These are phyloP conservation scores for Dactylorhiza incarnata DNA, from an alignment of 106 monocot species.

Conservation along the genomic window DNA sequence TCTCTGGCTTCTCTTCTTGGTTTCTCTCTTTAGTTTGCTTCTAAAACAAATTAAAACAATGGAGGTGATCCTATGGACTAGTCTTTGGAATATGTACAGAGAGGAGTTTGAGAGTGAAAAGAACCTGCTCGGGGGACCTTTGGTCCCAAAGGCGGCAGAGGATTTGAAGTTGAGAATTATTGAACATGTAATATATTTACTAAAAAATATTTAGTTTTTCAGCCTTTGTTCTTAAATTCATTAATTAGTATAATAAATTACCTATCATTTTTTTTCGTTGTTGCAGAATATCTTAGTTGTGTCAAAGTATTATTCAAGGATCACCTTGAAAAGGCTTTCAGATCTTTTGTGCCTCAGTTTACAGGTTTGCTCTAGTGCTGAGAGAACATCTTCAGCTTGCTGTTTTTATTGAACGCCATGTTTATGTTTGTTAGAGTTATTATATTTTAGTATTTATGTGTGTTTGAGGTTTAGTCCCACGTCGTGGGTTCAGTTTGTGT, in stretches of 20 bases:
- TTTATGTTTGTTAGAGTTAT: too few species aligned
- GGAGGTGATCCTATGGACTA: slow-evolving; percentile 95
- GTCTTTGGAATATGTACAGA: slow-evolving; percentile 75
- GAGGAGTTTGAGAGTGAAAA: slow-evolving; percentile 93
- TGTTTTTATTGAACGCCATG: not conserved
- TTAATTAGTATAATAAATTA: not conserved
- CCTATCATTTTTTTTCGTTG: slow-evolving; percentile 3
- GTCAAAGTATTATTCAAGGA: slow-evolving; percentile 95
- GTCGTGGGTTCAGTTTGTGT: too few species aligned
- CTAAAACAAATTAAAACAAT: slow-evolving; percentile 95
- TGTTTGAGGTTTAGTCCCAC: too few species aligned
- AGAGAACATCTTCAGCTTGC: not conserved
- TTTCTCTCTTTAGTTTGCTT: slow-evolving; percentile 34
- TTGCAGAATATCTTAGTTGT: slow-evolving; percentile 97
- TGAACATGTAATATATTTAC: slow-evolving; percentile 63
- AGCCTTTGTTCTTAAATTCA: slow-evolving; percentile 4
- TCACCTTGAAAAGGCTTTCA: slow-evolving; percentile 84
- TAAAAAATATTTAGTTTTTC: not conserved
- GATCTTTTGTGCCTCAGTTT: slow-evolving; percentile 83
- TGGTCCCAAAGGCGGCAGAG: slow-evolving; percentile 74
- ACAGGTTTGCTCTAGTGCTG: slow-evolving; percentile 47
- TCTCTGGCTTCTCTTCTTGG: not conserved
- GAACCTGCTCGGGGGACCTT: slow-evolving; percentile 65
- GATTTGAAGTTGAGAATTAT: slow-evolving; percentile 85
- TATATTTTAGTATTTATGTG: too few species aligned